These are phyloP conservation scores for Fusarium tjaetaba DNA, from an alignment of 2,329 filamentous ascomycete species.

Conservation along the genomic window DNA sequence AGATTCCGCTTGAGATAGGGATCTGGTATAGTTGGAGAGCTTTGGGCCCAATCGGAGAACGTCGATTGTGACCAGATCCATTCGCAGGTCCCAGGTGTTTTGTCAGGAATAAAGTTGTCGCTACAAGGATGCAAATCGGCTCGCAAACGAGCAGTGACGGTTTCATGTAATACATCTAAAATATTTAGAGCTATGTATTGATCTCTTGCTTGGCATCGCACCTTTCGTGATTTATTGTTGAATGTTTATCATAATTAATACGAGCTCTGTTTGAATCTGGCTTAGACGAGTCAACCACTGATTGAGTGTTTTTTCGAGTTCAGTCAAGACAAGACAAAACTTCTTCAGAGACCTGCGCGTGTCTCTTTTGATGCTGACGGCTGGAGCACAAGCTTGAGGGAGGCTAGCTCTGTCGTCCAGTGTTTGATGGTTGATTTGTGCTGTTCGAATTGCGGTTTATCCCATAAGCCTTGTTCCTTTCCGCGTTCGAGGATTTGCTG, in stretches of 20 bases:
- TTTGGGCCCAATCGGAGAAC: neutral
- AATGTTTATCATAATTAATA: neutral
- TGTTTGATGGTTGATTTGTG: neutral
- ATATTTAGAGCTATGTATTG: no score
- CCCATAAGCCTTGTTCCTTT: neutral
- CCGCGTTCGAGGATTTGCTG: neutral
- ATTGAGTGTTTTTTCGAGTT: neutral
- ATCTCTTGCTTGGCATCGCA: no score
- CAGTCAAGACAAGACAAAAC: neutral
- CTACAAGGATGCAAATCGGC: neutral
- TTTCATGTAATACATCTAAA: neutral
- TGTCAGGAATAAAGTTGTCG: neutral
- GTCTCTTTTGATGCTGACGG: fast-evolving
- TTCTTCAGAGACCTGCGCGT: neutral
- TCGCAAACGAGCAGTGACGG: neutral
- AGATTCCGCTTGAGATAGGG: fast-evolving
- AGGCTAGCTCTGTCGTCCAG: neutral
- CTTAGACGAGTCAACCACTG: neutral
- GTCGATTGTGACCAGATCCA: neutral
- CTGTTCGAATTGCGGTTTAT: neutral
- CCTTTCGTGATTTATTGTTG: neutral
- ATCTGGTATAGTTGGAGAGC: fast-evolving
- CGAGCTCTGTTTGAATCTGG: neutral
- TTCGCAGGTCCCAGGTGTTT: neutral
- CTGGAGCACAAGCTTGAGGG: neutral